Percentiles rank a stretch among this genome's conserved stretches.
Evolutionary conservation across 169 alveolate genomes (phyloP).

Genomic region (Plasmodium coatneyi): DNA sequence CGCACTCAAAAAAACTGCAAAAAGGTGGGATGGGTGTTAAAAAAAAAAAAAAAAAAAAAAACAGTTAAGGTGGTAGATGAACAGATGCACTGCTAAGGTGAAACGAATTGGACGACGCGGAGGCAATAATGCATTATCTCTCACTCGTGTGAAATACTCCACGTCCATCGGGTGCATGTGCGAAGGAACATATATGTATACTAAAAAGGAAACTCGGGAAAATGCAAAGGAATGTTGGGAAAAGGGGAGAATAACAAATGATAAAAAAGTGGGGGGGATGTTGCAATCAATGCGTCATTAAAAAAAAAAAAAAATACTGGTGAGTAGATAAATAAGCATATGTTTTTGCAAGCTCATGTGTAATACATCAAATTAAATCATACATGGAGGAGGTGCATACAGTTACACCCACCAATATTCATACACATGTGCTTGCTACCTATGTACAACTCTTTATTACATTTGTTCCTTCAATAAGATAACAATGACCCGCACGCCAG

Average conservation of each 20-base stretch:
- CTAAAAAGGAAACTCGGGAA: background rate
- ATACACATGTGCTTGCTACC: background rate
- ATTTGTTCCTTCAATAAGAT: background rate
- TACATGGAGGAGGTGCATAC: background rate
- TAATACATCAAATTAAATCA: background rate
- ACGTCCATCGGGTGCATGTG: background rate
- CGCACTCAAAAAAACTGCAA: background rate
- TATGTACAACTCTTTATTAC: background rate
- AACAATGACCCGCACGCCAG: background rate
- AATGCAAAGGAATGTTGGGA: background rate
- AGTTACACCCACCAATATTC: background rate
- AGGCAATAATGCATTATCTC: background rate
- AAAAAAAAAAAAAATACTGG: background rate
- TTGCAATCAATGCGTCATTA: background rate
- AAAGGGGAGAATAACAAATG: background rate
- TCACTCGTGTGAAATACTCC: background rate
- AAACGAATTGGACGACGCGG: background rate
- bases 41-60: background rate
- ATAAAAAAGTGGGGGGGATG: background rate
- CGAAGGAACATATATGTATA: background rate
- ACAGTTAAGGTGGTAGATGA: background rate
- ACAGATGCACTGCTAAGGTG: background rate
- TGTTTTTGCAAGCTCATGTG: background rate
- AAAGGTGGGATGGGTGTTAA: background rate
- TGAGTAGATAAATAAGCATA: background rate